Evolutionary conservation across 768 basidiomycete genomes (phyloP), one percentile per base, ranked within the genome.

Genomic region (Boletus tomentosulus): DNA sequence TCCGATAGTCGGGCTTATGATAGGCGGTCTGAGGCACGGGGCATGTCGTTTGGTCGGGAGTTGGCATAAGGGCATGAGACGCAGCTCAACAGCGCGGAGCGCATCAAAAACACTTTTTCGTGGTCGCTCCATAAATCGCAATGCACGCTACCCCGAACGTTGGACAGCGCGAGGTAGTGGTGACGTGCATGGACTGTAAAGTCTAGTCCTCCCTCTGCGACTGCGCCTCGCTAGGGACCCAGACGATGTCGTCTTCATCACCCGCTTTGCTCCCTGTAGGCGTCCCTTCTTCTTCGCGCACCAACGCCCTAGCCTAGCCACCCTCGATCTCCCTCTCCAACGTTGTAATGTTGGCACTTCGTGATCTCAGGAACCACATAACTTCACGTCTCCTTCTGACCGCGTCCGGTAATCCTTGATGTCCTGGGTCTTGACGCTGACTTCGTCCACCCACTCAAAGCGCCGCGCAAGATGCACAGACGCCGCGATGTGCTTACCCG

Each of bases 261-360:
- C 59, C 61, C 2, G 6, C 60, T 44, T 70, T 71, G 43, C 65
- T 66, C 25, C 51, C 61, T 1, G 19, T 51, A 42, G 62, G 51
- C 24, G 66, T 61, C 27, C 47, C 64, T 13, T 66, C 72, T 59
- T 71, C 66, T 55, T 87, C 87, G 59, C 85, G 87, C 56, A 78
- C 81, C 61, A 81, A 68, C 33, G 76, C 82, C 3, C 48, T 57
- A 33, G 82, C 87, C 92, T 91, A 94, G 35, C 84, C 85, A n/a
- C 76, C 85, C 54, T 78, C 71, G 2, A 76, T 73, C 53, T 74
- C 73, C 53, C 67, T 59, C 44, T 73, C 71, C 44, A 81, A 76
- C 27, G 74, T 68, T 25, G 76, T 75, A 61, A 94, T 79, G 69
- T 81, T 85, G 43, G 89, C 93, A 0, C 93, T 93, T 57, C 80